Evolutionary conservation across 805 yeast genomes (phyloP).

Genomic region (Torulaspora microellipsoides): DNA sequence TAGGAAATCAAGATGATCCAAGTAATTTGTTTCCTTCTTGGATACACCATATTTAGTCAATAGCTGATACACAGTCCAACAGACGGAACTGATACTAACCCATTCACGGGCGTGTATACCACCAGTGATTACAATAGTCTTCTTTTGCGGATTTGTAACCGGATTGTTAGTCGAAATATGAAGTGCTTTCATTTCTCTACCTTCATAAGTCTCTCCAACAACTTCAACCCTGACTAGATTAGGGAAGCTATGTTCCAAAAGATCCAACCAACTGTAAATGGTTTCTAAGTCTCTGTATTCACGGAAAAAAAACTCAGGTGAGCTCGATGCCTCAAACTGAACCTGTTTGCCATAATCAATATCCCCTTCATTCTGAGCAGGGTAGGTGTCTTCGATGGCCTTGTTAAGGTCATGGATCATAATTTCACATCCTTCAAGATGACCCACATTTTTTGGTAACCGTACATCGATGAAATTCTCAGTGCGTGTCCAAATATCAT

Average conservation of each 20-base stretch:
- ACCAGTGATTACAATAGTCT: constrained; percentile 71
- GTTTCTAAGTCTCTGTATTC: constrained; percentile 64
- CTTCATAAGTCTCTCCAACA: constrained; percentile 74
- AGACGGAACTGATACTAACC: constrained; percentile 68
- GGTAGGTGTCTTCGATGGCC: constrained; percentile 51
- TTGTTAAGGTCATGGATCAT: constrained; percentile 56
- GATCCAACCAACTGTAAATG: constrained; percentile 67
- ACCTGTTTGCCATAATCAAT: constrained; percentile 4
- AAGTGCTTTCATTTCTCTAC: constrained; percentile 62
- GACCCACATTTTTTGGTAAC: constrained; percentile 14
- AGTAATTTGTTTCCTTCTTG: constrained; percentile 40
- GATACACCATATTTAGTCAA: constrained; percentile 42
- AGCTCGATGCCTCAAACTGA: constrained; percentile 10
- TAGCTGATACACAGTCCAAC: constrained; percentile 50
- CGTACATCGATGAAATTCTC: constrained; percentile 46
- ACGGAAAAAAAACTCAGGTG: constrained; percentile 58
- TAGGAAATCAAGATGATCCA: constrained; percentile 62
- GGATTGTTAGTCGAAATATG: constrained; percentile 52
- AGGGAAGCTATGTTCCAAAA: constrained; percentile 58
- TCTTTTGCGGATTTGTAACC: constrained; percentile 40
- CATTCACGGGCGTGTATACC: constrained; percentile 92
- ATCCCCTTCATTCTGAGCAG: constrained; percentile 22
- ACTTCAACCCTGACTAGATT: constrained; percentile 56
- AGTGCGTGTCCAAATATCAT: constrained; percentile 49
- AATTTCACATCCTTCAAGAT: constrained; percentile 32